Percentiles rank a stretch among this genome's conserved stretches.
phyloP scores from a whole-genome alignment of 1,284 basidiomycete genomes.

The Trichosporon sp. region DNA sequence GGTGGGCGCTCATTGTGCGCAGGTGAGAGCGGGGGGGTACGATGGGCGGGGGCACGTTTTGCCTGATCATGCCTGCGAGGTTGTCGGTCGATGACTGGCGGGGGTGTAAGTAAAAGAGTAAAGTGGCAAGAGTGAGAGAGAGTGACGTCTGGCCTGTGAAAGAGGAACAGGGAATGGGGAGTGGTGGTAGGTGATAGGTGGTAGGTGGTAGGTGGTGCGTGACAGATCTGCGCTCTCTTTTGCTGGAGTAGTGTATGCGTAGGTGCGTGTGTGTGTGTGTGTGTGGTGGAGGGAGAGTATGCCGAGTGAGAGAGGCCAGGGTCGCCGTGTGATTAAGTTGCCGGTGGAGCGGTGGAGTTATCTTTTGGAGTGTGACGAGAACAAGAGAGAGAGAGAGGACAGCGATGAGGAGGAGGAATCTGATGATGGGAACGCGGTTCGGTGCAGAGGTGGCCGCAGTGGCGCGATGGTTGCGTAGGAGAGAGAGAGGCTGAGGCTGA shows the following conservation, averaged over 20 bases:
- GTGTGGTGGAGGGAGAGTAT: neutral
- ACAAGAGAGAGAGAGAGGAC: neutral
- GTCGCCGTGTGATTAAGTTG: neutral
- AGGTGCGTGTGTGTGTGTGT: neutral
- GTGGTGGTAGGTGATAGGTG: neutral
- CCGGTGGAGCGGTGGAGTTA: conserved; percentile 5
- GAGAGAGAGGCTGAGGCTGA: too few relatives aligned
- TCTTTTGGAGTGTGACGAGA: neutral
- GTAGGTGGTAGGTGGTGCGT: neutral
- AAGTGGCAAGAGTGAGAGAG: neutral
- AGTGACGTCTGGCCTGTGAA: neutral
- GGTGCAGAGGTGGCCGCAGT: neutral
- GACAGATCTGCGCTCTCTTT: neutral
- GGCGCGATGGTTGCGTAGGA: neutral
- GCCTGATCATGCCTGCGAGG: neutral
- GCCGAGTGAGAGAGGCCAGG: neutral
- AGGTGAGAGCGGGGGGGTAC: conserved; percentile 30
- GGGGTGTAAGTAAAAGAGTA: neutral
- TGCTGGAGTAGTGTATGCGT: neutral
- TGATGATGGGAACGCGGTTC: neutral
- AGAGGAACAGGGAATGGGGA: neutral
- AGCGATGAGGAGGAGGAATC: neutral
- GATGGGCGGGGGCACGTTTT: conserved; percentile 21
- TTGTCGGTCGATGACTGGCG: conserved; percentile 2
- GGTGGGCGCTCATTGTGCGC: conserved; percentile 12